Base-by-base conservation (phyloP, 139 green algal genomes). In the Chlamydomonas applanata region DNA sequence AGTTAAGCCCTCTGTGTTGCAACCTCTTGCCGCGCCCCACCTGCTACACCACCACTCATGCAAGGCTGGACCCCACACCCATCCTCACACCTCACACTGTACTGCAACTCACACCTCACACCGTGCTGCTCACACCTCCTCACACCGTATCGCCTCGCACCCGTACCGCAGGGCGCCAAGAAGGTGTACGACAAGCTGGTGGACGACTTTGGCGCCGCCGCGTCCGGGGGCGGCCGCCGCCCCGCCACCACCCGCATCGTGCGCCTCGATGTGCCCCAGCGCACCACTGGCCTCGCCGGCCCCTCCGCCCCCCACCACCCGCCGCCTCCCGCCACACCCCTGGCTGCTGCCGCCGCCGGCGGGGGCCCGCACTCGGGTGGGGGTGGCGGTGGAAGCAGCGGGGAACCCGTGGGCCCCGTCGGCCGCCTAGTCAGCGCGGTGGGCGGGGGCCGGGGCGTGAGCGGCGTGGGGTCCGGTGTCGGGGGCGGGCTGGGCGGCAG, bases 151-250 rank as follows among this genome's bases (percentile, higher is more conserved):
- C n/a, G n/a, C n/a, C n/a, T n/a, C n/a, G n/a, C n/a, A n/a, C n/a
- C n/a, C 5, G 24, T 5, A 2, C 24, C 34, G 33, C 73, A 82
- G 75, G 72, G 22, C 3, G 75, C 56, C 24, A 75, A 72, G 20
- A 82, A 87, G 64, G 80, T 94, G 53, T 93, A 89, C 68, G 89
- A 95, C 33, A 78, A 83, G 30, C 78, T 95, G 40, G 72, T 77
- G 19, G 74, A 90, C 46, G 91, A 96, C 33, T 91, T 96, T 72
- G 85, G 69, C 33, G 24, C 61, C 16, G 45, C 73, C 67, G 65
- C 68, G 14, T 4, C 74, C 82, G 0, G 53, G 76, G 29, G 27
- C 61, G 14, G 68, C 61, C 9, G 49, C n/a, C 20, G 29, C 71
- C 16, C 62, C 63, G 53, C 4, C 66, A 33, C 63, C 40, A 74